Percentiles rank a stretch among this genome's conserved stretches.
phyloP scores from a whole-genome alignment of 192 early-diverging fungal species.

The Umbelopsis sp. region DNA sequence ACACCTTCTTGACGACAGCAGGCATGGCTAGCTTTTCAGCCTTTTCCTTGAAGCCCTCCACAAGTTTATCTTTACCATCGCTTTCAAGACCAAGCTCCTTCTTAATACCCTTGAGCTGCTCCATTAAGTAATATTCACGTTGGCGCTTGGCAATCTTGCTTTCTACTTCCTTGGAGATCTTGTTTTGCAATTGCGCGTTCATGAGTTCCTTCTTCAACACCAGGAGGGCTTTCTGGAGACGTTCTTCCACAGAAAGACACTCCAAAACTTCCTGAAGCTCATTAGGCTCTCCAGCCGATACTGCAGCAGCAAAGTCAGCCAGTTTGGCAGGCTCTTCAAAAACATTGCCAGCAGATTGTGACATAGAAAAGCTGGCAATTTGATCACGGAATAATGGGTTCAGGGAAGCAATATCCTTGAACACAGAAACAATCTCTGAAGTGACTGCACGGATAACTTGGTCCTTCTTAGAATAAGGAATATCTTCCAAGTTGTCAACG shows the following conservation, averaged over 20 bases:
- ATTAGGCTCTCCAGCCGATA: conserved; percentile 88
- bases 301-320: conserved; percentile 97
- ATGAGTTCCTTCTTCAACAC: conserved; percentile 97
- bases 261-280: conserved; percentile 95
- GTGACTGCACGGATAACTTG: conserved; percentile 88
- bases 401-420: conserved; percentile 93
- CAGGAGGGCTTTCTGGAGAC: conserved; percentile 88
- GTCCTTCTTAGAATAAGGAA: conserved; percentile 84
- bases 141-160: conserved; percentile 96
- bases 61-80: conserved; percentile 98
- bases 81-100: conserved; percentile 97
- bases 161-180: conserved; percentile 98
- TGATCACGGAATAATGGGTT: conserved; percentile 98
- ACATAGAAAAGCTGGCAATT: conserved; percentile 96
- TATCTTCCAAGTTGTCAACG: conserved; percentile 86
- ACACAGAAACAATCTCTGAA: conserved; percentile 92
- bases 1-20: conserved; percentile 87
- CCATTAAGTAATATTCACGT: conserved; percentile 99
- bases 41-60: conserved; percentile 91
- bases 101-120: conserved; percentile 99
- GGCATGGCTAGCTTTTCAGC: conserved; percentile 88
- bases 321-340: conserved; percentile 94
- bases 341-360: conserved; percentile 92
- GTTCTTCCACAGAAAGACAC: conserved; percentile 83
- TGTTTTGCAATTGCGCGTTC: conserved; percentile 96